These are phyloP conservation scores for Fusarium staphyleae DNA, from an alignment of 2,329 filamentous ascomycete genomes.

Conservation along the genomic window DNA sequence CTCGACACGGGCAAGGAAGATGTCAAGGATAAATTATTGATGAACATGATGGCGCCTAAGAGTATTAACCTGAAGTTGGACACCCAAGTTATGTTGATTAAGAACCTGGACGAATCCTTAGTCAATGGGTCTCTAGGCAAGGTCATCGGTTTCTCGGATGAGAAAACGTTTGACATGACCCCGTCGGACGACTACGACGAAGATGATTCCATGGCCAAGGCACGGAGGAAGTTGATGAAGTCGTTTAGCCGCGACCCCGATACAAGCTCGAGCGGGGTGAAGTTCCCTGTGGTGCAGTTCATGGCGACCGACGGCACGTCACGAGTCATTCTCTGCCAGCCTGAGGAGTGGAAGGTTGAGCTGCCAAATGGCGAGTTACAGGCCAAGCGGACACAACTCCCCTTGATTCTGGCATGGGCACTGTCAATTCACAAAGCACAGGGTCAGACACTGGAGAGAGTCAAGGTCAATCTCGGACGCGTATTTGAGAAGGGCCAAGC, in stretches of 20 bases:
- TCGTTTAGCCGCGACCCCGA: conserved; percentile 54
- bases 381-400: conserved; percentile 81
- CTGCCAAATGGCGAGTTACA: conserved; percentile 94
- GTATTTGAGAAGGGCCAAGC: conserved; percentile 98
- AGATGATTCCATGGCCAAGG: conserved; percentile 54
- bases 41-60: conserved; percentile 93
- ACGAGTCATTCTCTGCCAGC: conserved; percentile 74
- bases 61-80: conserved; percentile 83
- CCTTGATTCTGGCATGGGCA: conserved; percentile 95
- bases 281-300: conserved; percentile 88
- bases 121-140: conserved; percentile 95
- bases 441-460: conserved; percentile 89
- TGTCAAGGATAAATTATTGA: conserved; percentile 77
- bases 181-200: conserved; percentile 52
- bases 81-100: conserved; percentile 99
- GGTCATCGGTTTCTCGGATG: conserved; percentile 61
- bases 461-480: conserved; percentile 90
- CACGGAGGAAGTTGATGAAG: conserved; percentile 63
- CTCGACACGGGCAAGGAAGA: conserved; percentile 76
- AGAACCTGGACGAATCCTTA: conserved; percentile 92
- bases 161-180: conserved; percentile 49
- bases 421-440: conserved; percentile 98
- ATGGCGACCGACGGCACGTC: conserved; percentile 74
- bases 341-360: conserved; percentile 95
- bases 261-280: conserved; percentile 56